Evolutionary conservation across 2,329 filamentous ascomycete genomes (phyloP), one percentile per base, ranked within the genome.

Genomic region (Aspergillus caelatus): DNA sequence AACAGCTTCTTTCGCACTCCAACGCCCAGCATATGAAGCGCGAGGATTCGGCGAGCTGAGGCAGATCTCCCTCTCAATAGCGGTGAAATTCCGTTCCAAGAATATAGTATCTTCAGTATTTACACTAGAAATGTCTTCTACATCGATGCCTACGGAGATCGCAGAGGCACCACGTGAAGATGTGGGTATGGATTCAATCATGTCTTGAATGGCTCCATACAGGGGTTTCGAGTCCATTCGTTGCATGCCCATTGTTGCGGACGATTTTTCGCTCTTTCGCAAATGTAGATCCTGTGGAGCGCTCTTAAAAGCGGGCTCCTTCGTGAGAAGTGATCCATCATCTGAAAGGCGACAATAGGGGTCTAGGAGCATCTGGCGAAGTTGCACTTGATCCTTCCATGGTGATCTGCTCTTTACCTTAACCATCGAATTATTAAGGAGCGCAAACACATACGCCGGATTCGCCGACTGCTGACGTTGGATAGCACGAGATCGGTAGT

Each of bases 101-200:
- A 99, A 99, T 0, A 91, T 96, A 43, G 94, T 90, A 72, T 97
- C 98, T 48, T 93, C 88, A 67, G 97, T 91, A 81, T 97, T 96
- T 81, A 99, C 88, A 43, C 92, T 89, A 43, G 88, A 83, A 57
- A 99, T 89, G 66, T 91, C 90, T 82, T 98, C 95, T 4, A 67
- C 41, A 34, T 69, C 66, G 10, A 69, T 65, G 1, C 67, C 67
- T 6, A 69, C 34, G 4, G 28, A 30, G 28, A 30, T 30, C 28
- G 28, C 28, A 30, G 28, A 30, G 28, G 28, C 43, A 46, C 43
- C 21, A 2, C 5, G 19, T 46, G 43, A 46, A n/a, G 43, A 46
- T 23, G 43, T 10, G 21, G 43, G 19, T 21, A 46, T 46, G 19
- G 43, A 46, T 10, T 46, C 43, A 46, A 46, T 12, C 43, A 46